These are phyloP conservation scores for Collybia sp. DNA, from an alignment of 768 basidiomycete genomes.

Conservation along the genomic window DNA sequence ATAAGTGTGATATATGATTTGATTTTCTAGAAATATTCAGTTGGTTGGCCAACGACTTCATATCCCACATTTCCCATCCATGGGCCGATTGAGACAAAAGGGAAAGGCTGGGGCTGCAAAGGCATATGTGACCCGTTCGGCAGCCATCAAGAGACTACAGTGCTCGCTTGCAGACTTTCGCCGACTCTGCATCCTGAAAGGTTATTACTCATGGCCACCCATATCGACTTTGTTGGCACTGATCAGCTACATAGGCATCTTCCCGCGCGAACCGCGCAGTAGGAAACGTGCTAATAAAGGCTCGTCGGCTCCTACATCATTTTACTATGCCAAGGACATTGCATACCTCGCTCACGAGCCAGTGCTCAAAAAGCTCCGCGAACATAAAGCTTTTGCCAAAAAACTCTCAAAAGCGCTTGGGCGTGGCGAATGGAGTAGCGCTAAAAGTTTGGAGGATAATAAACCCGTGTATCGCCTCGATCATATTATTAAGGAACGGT, in stretches of 20 bases:
- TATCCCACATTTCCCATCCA: slow-evolving; percentile 18
- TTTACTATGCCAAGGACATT: slow-evolving; percentile 98
- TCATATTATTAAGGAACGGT: slow-evolving; percentile 98
- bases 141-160: slow-evolving; percentile 93
- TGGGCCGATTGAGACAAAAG: slow-evolving; percentile 79
- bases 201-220: slow-evolving; percentile 41
- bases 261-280: slow-evolving; percentile 91
- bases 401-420: slow-evolving; percentile 92
- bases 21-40: neutral
- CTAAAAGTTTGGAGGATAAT: slow-evolving; percentile 90
- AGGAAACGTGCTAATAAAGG: slow-evolving; percentile 96
- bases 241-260: slow-evolving; percentile 65
- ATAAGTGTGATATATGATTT: slow-evolving; percentile 25
- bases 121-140: slow-evolving; percentile 85
- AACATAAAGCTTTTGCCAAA: slow-evolving; percentile 98
- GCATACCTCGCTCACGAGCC: slow-evolving; percentile 97
- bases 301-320: slow-evolving; percentile 93
- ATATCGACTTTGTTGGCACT: neutral
- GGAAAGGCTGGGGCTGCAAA: slow-evolving; percentile 91
- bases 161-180: slow-evolving; percentile 96
- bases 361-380: slow-evolving; percentile 85
- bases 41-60: neutral
- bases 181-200: slow-evolving; percentile 95
- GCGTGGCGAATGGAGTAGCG: slow-evolving; percentile 90
- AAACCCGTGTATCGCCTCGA: slow-evolving; percentile 90